Conservation (phyloP, 2,329 filamentous ascomycete species). For the Neophaeococcomyces aloes region DNA sequence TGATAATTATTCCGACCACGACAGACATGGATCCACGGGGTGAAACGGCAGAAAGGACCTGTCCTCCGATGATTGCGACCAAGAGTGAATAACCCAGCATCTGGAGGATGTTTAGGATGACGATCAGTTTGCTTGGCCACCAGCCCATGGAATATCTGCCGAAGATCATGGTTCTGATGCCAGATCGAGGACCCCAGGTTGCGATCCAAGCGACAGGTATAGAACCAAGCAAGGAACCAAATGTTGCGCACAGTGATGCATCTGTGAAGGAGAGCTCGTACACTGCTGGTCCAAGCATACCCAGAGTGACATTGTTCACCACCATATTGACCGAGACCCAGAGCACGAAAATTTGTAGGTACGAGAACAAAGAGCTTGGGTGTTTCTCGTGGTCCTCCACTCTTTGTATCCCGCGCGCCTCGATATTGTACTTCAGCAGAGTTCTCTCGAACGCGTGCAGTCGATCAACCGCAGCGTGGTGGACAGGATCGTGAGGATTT, state of each 20-base stretch:
- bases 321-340: constrained; percentile 55
- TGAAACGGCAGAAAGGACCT: constrained; percentile 57
- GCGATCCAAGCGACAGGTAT: constrained; percentile 49
- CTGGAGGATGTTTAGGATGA: constrained; percentile 52
- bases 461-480: neutral
- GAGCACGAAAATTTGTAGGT: constrained; percentile 46
- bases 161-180: constrained; percentile 53
- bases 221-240: constrained; percentile 47
- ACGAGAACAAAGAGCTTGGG: constrained; percentile 38
- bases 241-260: constrained; percentile 45
- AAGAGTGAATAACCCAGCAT: constrained; percentile 51
- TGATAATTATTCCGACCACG: constrained; percentile 56
- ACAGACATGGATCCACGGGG: constrained; percentile 48
- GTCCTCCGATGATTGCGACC: constrained; percentile 54
- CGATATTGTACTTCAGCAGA: constrained; percentile 38
- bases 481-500: constrained; percentile 2
- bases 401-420: constrained; percentile 50
- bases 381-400: constrained; percentile 47
- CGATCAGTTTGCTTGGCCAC: constrained; percentile 55
- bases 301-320: constrained; percentile 55
- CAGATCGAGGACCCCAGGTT: constrained; percentile 51
- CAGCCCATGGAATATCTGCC: constrained; percentile 54
- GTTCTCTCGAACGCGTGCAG: constrained; percentile 28
- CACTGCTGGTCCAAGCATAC: constrained; percentile 50
- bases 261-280: constrained; percentile 51